These are phyloP conservation scores for Melastoma candidum DNA, from an alignment of 441 rosid genomes.

Conservation along the genomic window DNA sequence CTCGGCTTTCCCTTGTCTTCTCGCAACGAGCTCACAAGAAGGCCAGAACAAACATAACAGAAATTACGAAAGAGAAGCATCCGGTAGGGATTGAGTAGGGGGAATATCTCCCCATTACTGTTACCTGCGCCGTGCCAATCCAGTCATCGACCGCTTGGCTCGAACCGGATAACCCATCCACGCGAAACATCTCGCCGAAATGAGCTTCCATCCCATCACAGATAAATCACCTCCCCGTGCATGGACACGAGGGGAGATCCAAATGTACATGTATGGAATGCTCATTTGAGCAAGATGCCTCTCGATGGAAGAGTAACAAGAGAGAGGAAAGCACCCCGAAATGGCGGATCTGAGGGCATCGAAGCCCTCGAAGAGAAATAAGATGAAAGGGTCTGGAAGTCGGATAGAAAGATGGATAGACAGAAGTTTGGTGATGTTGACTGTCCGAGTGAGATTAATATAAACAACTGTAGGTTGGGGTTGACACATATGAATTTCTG, in stretches of 20 bases:
- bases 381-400: no score
- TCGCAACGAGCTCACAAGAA: no score
- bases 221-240: background rate
- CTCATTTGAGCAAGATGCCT: constrained; percentile 54
- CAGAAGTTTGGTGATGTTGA: no score
- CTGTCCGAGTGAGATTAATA: no score
- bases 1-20: no score
- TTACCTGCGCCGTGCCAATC: background rate
- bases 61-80: no score
- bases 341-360: background rate
- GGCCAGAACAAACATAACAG: no score
- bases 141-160: background rate
- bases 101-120: no score
- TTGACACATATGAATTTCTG: no score
- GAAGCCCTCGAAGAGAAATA: background rate
- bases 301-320: constrained; percentile 16
- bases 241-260: constrained; percentile 3
- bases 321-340: constrained; percentile 1
- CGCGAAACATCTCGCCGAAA: constrained; percentile 31
- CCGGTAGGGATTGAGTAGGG: no score
- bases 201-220: constrained; percentile 33
- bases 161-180: constrained; percentile 15
- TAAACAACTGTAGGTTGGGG: no score
- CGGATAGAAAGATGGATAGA: no score
- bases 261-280: constrained; percentile 21